phyloP scores from a whole-genome alignment of 257 asterid species.

The Thymus mandschuricus region DNA sequence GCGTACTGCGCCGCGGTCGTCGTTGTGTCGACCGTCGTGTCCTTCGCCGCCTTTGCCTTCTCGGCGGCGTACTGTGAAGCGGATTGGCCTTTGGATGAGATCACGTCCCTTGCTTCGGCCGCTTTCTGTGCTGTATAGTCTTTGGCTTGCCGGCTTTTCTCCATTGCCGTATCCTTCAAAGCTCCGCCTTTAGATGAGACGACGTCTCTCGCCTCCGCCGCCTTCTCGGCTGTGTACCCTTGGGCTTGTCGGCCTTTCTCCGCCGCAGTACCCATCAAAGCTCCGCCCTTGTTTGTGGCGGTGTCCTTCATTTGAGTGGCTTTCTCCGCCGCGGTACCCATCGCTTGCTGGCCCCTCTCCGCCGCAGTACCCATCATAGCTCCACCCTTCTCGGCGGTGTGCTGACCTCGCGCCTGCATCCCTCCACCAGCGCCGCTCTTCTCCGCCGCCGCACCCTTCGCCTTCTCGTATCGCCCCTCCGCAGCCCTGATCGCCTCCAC shows the following conservation, averaged over 20 bases:
- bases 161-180: conserved; percentile 30
- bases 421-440: background rate
- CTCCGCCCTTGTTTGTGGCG: conserved; percentile 17
- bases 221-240: conserved; percentile 29
- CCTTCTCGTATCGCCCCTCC: conserved; percentile 44
- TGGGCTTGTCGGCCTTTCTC: conserved; percentile 43
- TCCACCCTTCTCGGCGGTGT: conserved; percentile 14
- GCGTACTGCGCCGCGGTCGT: conserved; percentile 33
- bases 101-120: conserved; percentile 23
- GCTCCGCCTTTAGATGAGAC: conserved; percentile 15
- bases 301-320: conserved; percentile 21
- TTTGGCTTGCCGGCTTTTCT: conserved; percentile 36
- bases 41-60: conserved; percentile 47
- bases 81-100: conserved; percentile 31
- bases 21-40: conserved; percentile 39
- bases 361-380: background rate
- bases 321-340: background rate
- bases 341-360: conserved; percentile 21
- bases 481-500: conserved; percentile 56
- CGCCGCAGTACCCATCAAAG: conserved; percentile 32
- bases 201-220: conserved; percentile 30
- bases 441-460: background rate
- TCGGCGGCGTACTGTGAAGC: conserved; percentile 36
- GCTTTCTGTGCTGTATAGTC: conserved; percentile 35
- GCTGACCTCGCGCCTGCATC: background rate